Percentiles rank a stretch among this genome's conserved stretches.
Conservation (phyloP, 2,329 filamentous ascomycete species). For the Hypoxylon sp. region DNA sequence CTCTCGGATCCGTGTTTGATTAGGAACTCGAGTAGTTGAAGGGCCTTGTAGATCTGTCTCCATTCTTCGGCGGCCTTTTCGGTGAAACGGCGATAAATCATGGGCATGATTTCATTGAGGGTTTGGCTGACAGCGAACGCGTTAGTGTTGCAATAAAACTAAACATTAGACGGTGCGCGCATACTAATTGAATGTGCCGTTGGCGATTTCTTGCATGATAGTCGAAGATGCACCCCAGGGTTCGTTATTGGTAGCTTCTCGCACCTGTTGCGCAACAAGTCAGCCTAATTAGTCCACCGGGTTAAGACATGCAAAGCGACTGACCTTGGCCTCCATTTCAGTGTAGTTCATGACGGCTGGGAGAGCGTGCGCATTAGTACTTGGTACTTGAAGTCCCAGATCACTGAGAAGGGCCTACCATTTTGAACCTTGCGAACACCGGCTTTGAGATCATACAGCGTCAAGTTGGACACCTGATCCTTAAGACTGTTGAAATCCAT, state of each 20-base stretch:
- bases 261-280: slow-evolving; percentile 69
- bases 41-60: slow-evolving; percentile 98
- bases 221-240: slow-evolving; percentile 91
- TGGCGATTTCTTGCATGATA: slow-evolving; percentile 97
- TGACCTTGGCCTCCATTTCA: slow-evolving; percentile 83
- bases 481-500: slow-evolving; percentile 92
- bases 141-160: slow-evolving; percentile 19
- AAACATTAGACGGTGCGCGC: slow-evolving; percentile 51
- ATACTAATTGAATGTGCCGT: slow-evolving; percentile 97
- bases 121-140: slow-evolving; percentile 73
- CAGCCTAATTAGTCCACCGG: slow-evolving; percentile 17
- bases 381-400: background rate
- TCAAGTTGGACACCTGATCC: slow-evolving; percentile 89
- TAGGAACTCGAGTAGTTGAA: slow-evolving; percentile 95
- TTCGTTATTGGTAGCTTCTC: slow-evolving; percentile 99
- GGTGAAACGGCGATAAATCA: slow-evolving; percentile 99
- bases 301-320: slow-evolving; percentile 11
- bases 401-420: slow-evolving; percentile 66
- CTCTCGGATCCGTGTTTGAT: slow-evolving; percentile 98
- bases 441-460: slow-evolving; percentile 94
- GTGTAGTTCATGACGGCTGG: slow-evolving; percentile 98
- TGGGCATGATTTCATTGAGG: slow-evolving; percentile 99
- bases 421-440: slow-evolving; percentile 96
- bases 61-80: slow-evolving; percentile 98
- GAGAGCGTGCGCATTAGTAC: slow-evolving; percentile 17